Base-by-base conservation (phyloP, 805 yeast species). In the Maudiozyma serrabonitensis region DNA sequence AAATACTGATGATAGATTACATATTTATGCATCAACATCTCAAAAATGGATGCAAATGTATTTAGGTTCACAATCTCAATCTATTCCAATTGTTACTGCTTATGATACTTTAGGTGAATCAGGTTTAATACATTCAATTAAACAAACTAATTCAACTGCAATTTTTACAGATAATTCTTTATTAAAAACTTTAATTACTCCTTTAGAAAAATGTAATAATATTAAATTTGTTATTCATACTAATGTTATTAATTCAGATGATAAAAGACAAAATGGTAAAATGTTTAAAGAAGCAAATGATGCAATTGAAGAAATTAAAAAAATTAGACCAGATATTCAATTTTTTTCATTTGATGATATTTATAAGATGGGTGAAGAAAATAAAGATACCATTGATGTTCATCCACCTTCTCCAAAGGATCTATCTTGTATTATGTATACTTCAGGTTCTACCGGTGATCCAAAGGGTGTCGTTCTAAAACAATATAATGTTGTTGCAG, bases 51-150 rank as follows among this genome's bases (percentile, higher is more conserved):
- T 91, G 87, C 85, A 87, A 70, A 78, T 87, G 32, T 91, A 81
- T 55, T 67, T 87, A 51, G 96, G 90, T 15, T 76, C 87, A 47
- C 79, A 80, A 58, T 73, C 89, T 47, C 96, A 88, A 68, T 70
- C 77, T 46, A 82, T 93, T 52, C 86, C 98, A 23, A 76, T 85
- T 50, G 98, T 89, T 40, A 93, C 99, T 15, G 98, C 99, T 38
- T 93, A 93, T 68, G 97, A 90, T 67, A 88, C 96, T 41, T 75
- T 90, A 56, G 97, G 97, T 50, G 95, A 88, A 68, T 75, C 76
- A 37, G 96, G 96, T 23, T 75, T 90, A 62, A 84, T 83, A 50
- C 95, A 85, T 69, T 89, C 97, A 2, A 74, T 93, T 62, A 75
- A 77, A 40, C 87, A 90, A 70, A 88, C 98, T 4, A 86, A 75